Evolutionary conservation across 495 filamentous ascomycete species (phyloP).

Genomic region (Cairneyella variabilis): DNA sequence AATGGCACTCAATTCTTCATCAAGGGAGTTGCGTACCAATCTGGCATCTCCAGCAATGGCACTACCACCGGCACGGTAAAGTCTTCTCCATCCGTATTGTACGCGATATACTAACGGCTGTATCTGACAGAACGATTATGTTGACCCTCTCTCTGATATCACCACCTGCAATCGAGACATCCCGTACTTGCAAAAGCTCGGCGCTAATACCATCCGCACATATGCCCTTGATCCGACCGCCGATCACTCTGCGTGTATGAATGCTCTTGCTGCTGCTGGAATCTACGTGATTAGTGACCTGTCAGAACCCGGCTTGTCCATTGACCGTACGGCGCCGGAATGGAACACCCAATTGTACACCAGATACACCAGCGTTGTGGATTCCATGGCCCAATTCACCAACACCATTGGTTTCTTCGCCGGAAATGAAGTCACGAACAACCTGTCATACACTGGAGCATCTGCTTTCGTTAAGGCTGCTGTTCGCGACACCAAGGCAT

Average conservation of each 20-base stretch:
- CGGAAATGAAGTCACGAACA: slow-evolving; percentile 67
- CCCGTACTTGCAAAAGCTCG: slow-evolving; percentile 53
- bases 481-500: slow-evolving; percentile 68
- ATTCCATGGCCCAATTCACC: slow-evolving; percentile 56
- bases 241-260: slow-evolving; percentile 65
- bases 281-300: slow-evolving; percentile 74
- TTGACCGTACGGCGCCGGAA: slow-evolving; percentile 50
- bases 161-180: slow-evolving; percentile 58
- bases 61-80: not conserved
- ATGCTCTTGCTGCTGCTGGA: slow-evolving; percentile 59
- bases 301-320: slow-evolving; percentile 50
- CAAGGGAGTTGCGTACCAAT: slow-evolving; percentile 64
- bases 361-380: slow-evolving; percentile 63
- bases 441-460: slow-evolving; percentile 49
- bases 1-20: slow-evolving; percentile 68
- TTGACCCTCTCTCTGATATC: slow-evolving; percentile 53
- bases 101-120: not conserved
- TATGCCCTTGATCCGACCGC: slow-evolving; percentile 60
- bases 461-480: slow-evolving; percentile 71
- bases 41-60: slow-evolving; percentile 32
- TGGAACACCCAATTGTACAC: slow-evolving; percentile 57
- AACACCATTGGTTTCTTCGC: slow-evolving; percentile 74
- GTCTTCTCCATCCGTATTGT: not conserved
- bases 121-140: slow-evolving; percentile 30
- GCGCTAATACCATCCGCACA: slow-evolving; percentile 57